Evolutionary conservation across 139 green algal genomes (phyloP).

Genomic region (Spirogloea muscicola): DNA sequence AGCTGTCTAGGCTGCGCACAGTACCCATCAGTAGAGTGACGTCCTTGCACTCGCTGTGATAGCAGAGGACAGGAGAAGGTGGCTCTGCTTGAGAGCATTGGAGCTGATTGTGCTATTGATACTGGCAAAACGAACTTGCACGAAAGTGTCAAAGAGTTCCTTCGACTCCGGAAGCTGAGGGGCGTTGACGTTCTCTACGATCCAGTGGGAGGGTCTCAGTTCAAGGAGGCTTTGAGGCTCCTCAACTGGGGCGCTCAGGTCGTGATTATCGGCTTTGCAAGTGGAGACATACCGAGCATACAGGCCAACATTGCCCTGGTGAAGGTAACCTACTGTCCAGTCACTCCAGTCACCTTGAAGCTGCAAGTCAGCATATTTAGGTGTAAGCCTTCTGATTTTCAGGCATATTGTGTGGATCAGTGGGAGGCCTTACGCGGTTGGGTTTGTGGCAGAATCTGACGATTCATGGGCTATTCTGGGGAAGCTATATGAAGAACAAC

Average conservation of each 20-base stretch:
- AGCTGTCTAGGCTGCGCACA: too few species aligned
- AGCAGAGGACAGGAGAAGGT: slow-evolving; percentile 51
- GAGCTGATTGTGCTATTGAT: slow-evolving; percentile 64
- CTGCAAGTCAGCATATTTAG: too few species aligned
- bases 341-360: too few species aligned
- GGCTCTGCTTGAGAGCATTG: slow-evolving; percentile 41
- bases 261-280: slow-evolving; percentile 80
- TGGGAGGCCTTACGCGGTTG: too few species aligned
- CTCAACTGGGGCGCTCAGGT: slow-evolving; percentile 74
- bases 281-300: slow-evolving; percentile 64
- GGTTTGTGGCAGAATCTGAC: slow-evolving; percentile 65
- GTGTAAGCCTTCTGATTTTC: too few species aligned
- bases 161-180: neutral
- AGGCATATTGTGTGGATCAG: too few species aligned
- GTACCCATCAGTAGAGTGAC: too few species aligned
- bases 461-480: slow-evolving; percentile 76
- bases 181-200: slow-evolving; percentile 80
- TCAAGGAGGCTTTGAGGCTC: slow-evolving; percentile 63
- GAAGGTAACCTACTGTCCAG: slow-evolving; percentile 55
- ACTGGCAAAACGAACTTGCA: slow-evolving; percentile 2
- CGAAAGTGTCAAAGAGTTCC: neutral
- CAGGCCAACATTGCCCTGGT: slow-evolving; percentile 77
- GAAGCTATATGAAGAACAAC: slow-evolving; percentile 60
- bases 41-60: too few species aligned
- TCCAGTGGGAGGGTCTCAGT: slow-evolving; percentile 68